These are phyloP conservation scores for Phytophthora ramorum DNA, from an alignment of 352 stramenopile species.

Conservation along the genomic window DNA sequence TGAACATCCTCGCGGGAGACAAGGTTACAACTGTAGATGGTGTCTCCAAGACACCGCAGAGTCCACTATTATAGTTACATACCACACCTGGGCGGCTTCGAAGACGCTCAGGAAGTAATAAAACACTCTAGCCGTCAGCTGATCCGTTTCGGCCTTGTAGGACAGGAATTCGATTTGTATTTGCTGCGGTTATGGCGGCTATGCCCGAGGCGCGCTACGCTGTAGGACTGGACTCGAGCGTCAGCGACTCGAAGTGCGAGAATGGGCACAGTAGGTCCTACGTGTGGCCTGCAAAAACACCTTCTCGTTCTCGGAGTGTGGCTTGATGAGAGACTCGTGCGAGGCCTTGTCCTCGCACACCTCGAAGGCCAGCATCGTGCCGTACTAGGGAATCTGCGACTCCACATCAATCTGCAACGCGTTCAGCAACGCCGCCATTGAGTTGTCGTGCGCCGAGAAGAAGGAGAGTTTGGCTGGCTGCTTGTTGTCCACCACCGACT, in stretches of 20 bases:
- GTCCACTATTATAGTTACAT: constrained; percentile 43
- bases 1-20: constrained; percentile 38
- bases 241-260: too few relatives aligned
- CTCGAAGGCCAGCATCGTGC: too few relatives aligned
- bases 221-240: constrained; percentile 66
- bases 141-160: constrained; percentile 9
- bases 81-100: constrained; percentile 49
- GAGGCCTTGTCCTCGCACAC: too few relatives aligned
- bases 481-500: constrained; percentile 47
- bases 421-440: constrained; percentile 77
- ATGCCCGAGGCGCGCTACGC: too few relatives aligned
- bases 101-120: constrained; percentile 30
- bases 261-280: constrained; percentile 68
- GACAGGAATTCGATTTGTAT: too few relatives aligned
- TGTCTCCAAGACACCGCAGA: constrained; percentile 30
- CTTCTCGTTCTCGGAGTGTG: too few relatives aligned
- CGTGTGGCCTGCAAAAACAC: constrained; percentile 61
- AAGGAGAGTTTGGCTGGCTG: constrained; percentile 65
- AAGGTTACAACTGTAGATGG: constrained; percentile 17
- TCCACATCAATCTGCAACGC: constrained; percentile 74
- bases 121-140: neutral
- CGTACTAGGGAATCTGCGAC: constrained; percentile 65
- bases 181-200: too few relatives aligned
- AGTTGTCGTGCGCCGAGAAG: constrained; percentile 89
- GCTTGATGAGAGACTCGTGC: too few relatives aligned